Evolutionary conservation across 768 basidiomycete species (phyloP).

Genomic region (Udeniomyces megalosporus): DNA sequence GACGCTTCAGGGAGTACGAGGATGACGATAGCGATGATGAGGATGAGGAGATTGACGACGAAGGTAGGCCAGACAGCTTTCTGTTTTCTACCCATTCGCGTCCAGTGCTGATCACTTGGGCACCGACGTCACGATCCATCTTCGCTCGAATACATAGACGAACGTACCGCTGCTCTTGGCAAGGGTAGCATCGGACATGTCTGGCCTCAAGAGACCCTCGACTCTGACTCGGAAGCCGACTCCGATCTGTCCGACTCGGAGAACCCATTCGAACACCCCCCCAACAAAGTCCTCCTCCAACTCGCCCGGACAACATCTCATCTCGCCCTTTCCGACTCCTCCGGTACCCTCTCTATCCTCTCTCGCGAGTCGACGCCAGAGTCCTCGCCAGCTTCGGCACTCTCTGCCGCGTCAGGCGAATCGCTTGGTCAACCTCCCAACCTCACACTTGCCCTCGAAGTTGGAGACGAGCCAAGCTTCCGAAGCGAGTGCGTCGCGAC

Average conservation of each 20-base stretch:
- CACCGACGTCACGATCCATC: background rate
- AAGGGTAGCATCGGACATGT: conserved; percentile 56
- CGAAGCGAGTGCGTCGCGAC: conserved; percentile 40
- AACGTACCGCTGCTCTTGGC: conserved; percentile 42
- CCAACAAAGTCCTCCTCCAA: conserved; percentile 27
- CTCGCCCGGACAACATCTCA: conserved; percentile 25
- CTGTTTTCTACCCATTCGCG: conserved; percentile 28
- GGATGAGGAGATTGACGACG: conserved; percentile 15
- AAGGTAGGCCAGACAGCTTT: conserved; percentile 39
- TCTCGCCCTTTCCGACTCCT: conserved; percentile 17
- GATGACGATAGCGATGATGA: background rate
- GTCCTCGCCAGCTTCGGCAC: conserved; percentile 35
- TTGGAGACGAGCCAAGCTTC: conserved; percentile 25
- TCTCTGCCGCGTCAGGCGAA: conserved; percentile 64
- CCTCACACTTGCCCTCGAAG: conserved; percentile 19
- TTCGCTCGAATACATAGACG: conserved; percentile 38
- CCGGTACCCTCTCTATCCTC: conserved; percentile 23
- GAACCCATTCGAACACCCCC: conserved; percentile 26
- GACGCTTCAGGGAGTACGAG: background rate
- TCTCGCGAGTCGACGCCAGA: conserved; percentile 18
- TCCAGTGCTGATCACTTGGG: background rate
- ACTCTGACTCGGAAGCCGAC: conserved; percentile 31
- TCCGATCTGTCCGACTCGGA: conserved; percentile 30
- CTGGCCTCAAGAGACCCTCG: conserved; percentile 44
- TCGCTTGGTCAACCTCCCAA: background rate